Evolutionary conservation across 2,329 filamentous ascomycete species (phyloP), one percentile per base, ranked within the genome.

Genomic region (Phaeophleospora eucalypticola): DNA sequence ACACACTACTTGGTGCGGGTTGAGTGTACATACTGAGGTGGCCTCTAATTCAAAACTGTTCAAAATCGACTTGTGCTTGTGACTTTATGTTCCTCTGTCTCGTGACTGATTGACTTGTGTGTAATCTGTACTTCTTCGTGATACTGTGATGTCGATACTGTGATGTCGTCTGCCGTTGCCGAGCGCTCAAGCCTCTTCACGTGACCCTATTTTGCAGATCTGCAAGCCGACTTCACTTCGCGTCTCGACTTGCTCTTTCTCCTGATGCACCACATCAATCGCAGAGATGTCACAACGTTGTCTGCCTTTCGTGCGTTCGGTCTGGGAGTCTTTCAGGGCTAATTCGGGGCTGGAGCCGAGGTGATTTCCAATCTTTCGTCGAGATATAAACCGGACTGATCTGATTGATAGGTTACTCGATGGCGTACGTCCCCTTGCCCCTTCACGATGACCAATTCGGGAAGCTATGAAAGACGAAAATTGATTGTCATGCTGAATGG

Each of bases 341-440:
- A 86, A 88, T 54, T 95, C 89, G 4, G 90, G 90, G 4, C 72
- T 97, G 16, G 91, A 96, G 68, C 89, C 89, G 65, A 86, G 87
- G 90, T 95, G 73, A 36, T 4, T 29, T 50, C 7, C 33, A 18
- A 19, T 12, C 14, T 4, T 6, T 35, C 14, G 14, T 4, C n/a
- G n/a, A 4, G 14, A 35, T 4, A 15, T 35, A 4, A 6, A 35
- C 16, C 16, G 12, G 3, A 19, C 36, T 19, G 8, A 37, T 29
- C 37, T 42, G 15, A 41, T 27, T 14, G 18, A n/a, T 40, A 74
- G 71, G 41, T 53, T 75, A 4, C 58, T 74, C 6, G 70, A 74
- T 48, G 40, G 54, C 34, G 58, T 60, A 53, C 20, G 49, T 53
- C 10, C n/a, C 17, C 24, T 34, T n/a, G 19, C 24, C 20, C 2